These are phyloP conservation scores for Auricularia sp. DNA, from an alignment of 768 basidiomycete species.

Conservation along the genomic window DNA sequence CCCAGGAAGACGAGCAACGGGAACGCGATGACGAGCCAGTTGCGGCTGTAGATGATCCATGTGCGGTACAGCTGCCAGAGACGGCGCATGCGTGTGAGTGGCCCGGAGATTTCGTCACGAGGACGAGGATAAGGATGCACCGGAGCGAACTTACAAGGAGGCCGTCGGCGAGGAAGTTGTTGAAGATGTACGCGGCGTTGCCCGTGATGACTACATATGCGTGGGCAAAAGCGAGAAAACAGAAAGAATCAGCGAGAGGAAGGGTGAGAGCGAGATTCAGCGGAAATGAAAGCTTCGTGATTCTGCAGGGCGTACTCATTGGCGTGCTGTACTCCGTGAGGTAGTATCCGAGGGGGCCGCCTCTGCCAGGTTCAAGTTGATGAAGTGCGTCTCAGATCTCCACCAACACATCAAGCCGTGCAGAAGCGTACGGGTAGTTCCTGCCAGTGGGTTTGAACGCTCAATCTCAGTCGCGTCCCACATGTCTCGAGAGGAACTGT, in stretches of 20 bases:
- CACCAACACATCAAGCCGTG: too few relatives aligned
- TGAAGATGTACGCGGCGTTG: neutral
- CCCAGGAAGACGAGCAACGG: neutral
- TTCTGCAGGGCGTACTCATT: neutral
- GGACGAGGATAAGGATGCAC: too few relatives aligned
- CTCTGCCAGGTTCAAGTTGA: neutral
- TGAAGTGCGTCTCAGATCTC: too few relatives aligned
- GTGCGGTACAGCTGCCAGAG: neutral
- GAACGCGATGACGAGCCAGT: neutral
- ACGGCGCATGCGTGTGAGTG: neutral
- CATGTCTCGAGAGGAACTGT: too few relatives aligned
- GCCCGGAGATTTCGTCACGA: neutral
- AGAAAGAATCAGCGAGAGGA: too few relatives aligned
- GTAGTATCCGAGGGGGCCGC: neutral
- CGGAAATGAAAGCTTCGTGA: fast-evolving
- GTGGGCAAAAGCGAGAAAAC: too few relatives aligned
- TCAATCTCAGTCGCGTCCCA: too few relatives aligned
- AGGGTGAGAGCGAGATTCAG: too few relatives aligned
- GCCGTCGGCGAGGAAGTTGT: neutral
- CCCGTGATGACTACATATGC: neutral
- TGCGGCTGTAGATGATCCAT: neutral
- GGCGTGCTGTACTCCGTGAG: neutral
- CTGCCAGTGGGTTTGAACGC: neutral
- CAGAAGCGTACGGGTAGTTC: neutral
- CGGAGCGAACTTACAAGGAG: neutral